These are phyloP conservation scores for Tarenaya hassleriana DNA, from an alignment of 345 rosid species.

Conservation along the genomic window DNA sequence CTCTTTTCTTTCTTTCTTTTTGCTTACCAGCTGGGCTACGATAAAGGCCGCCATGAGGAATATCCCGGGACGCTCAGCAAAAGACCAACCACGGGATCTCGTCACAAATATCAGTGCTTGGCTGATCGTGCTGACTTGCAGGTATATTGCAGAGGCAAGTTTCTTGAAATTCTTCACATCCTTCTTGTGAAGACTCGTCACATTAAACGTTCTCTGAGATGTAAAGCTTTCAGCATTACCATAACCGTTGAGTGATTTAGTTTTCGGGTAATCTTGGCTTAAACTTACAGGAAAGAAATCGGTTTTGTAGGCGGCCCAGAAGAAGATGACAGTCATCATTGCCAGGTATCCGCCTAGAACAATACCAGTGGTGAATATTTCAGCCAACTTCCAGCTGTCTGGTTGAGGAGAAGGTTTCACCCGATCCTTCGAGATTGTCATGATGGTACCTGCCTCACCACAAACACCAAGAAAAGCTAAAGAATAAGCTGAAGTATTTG, in stretches of 20 bases:
- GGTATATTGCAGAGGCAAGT: slow-evolving; percentile 54
- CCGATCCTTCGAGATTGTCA: slow-evolving; percentile 60
- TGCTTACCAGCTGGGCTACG: slow-evolving; percentile 47
- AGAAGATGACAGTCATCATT: slow-evolving; percentile 63
- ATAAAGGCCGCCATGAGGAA: slow-evolving; percentile 41
- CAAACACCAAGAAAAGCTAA: background rate
- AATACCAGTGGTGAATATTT: slow-evolving; percentile 52
- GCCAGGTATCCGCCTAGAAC: slow-evolving; percentile 56
- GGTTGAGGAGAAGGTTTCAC: slow-evolving; percentile 61
- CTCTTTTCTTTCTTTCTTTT: background rate
- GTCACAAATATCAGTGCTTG: slow-evolving; percentile 68
- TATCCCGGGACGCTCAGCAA: slow-evolving; percentile 47
- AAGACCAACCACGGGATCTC: slow-evolving; percentile 54
- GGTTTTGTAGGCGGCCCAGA: slow-evolving; percentile 57
- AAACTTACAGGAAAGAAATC: slow-evolving; percentile 47
- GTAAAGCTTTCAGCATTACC: background rate
- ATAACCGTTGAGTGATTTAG: background rate
- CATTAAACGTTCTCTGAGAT: slow-evolving; percentile 44
- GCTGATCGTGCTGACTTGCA: slow-evolving; percentile 60
- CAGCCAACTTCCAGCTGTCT: slow-evolving; percentile 56
- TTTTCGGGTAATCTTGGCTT: background rate
- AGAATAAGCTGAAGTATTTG: background rate
- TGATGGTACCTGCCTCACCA: slow-evolving; percentile 40
- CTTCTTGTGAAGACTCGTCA: slow-evolving; percentile 39
- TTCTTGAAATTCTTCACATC: slow-evolving; percentile 31